Evolutionary conservation across 2,329 filamentous ascomycete species (phyloP).

Genomic region (Shiraia bambusicola): DNA sequence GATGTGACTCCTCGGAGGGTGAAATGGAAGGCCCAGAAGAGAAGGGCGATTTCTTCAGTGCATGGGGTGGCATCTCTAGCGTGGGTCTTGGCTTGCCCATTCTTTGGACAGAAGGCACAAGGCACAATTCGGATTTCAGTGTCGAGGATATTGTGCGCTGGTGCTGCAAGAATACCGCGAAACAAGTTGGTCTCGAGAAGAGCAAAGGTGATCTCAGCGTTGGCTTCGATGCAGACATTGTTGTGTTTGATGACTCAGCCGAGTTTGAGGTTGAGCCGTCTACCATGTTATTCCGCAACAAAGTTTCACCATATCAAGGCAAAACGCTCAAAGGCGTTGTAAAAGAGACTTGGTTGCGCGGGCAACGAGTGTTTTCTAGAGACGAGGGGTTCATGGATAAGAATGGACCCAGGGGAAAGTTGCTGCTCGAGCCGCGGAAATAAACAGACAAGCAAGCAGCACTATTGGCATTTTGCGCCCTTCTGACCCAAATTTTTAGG

Average conservation of each 20-base stretch:
- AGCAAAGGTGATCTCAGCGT: conserved; percentile 78
- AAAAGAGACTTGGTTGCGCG: conserved; percentile 81
- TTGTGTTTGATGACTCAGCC: conserved; percentile 84
- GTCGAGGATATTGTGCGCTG: conserved; percentile 80
- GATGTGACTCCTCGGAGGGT: conserved; percentile 28
- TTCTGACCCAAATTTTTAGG: too few species aligned
- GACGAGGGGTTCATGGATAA: conserved; percentile 65
- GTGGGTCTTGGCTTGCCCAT: conserved; percentile 92
- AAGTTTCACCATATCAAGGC: conserved; percentile 76
- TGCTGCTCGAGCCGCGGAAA: conserved; percentile 54
- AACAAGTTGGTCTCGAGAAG: conserved; percentile 80
- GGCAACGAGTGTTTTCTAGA: conserved; percentile 70
- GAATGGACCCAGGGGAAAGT: conserved; percentile 50
- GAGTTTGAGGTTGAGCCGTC: conserved; percentile 64
- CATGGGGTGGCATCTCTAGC: conserved; percentile 94
- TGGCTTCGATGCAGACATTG: conserved; percentile 87
- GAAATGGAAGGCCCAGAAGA: conserved; percentile 45
- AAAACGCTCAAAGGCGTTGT: conserved; percentile 76
- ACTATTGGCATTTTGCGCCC: too few species aligned
- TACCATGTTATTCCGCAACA: conserved; percentile 24
- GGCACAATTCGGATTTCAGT: conserved; percentile 57
- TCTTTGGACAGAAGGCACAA: conserved; percentile 74
- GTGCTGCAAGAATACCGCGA: conserved; percentile 83
- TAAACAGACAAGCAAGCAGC: not conserved
- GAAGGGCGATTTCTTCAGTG: conserved; percentile 85